Conservation (phyloP, 78 protist genomes). For the Protostelium mycophagum region DNA sequence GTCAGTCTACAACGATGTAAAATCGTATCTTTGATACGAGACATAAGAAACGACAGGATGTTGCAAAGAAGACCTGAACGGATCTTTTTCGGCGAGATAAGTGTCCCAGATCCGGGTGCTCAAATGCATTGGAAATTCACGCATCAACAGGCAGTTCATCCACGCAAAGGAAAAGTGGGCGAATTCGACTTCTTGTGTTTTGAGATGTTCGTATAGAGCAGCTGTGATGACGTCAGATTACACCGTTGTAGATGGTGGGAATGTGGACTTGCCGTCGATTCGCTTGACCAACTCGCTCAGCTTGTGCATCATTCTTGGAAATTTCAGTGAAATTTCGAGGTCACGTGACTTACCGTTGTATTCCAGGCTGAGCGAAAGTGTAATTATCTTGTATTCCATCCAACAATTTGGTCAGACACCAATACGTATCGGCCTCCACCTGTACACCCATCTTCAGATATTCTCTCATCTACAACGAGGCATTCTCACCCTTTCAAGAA, state of each 20-base stretch:
- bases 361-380: slow-evolving; percentile 92
- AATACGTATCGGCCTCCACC: slow-evolving; percentile 91
- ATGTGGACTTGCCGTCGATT: slow-evolving; percentile 11
- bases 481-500: neutral
- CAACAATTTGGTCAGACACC: slow-evolving; percentile 85
- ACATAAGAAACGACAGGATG: neutral
- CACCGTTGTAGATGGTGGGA: neutral
- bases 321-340: neutral
- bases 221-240: slow-evolving; percentile 8
- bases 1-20: too few species aligned
- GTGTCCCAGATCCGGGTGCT: slow-evolving; percentile 86
- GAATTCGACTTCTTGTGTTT: slow-evolving; percentile 56
- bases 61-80: neutral
- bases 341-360: slow-evolving; percentile 50
- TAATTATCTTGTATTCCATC: slow-evolving; percentile 90
- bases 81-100: slow-evolving; percentile 56
- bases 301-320: slow-evolving; percentile 32
- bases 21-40: too few species aligned
- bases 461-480: slow-evolving; percentile 28
- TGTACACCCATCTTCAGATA: slow-evolving; percentile 2
- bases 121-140: slow-evolving; percentile 79
- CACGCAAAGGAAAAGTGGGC: slow-evolving; percentile 94
- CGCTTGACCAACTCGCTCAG: slow-evolving; percentile 59
- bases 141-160: slow-evolving; percentile 95
- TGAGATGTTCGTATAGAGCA: slow-evolving; percentile 65